These are phyloP conservation scores for Guyanaporus albipodus DNA, from an alignment of 768 basidiomycete species.

Conservation along the genomic window DNA sequence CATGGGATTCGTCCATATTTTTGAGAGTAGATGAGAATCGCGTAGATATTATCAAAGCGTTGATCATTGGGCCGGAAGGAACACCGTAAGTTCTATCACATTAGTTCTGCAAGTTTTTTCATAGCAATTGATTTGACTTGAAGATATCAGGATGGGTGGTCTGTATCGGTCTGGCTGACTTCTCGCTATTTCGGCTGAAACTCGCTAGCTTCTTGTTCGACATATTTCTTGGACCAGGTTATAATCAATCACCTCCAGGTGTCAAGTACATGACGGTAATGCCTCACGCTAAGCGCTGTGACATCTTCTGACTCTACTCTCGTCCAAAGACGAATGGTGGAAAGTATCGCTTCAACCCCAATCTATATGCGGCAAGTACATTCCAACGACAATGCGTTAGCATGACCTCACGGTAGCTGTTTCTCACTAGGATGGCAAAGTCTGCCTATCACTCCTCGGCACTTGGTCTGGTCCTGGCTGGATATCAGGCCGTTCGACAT, in stretches of 20 bases:
- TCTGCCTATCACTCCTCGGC: slow-evolving; percentile 86
- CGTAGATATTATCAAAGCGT: slow-evolving; percentile 88
- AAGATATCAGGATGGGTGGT: slow-evolving; percentile 93
- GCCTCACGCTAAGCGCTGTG: background rate
- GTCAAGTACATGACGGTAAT: slow-evolving; percentile 64
- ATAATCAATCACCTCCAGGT: slow-evolving; percentile 80
- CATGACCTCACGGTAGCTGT: background rate
- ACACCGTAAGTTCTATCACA: slow-evolving; percentile 64
- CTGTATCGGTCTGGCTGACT: slow-evolving; percentile 22
- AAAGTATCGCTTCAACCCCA: slow-evolving; percentile 90
- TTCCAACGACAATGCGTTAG: background rate
- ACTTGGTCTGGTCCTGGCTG: slow-evolving; percentile 95
- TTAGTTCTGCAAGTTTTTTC: background rate
- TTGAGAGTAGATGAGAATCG: slow-evolving; percentile 88
- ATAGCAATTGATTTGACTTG: slow-evolving; percentile 4
- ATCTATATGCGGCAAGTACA: slow-evolving; percentile 76
- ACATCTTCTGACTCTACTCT: slow-evolving; percentile 10
- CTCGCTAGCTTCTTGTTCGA: slow-evolving; percentile 69
- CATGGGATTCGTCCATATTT: slow-evolving; percentile 94
- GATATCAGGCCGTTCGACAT: slow-evolving; percentile 84
- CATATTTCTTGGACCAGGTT: slow-evolving; percentile 86
- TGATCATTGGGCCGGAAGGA: slow-evolving; percentile 89
- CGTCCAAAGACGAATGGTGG: slow-evolving; percentile 71
- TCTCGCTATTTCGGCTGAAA: slow-evolving; percentile 3
- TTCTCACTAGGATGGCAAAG: slow-evolving; percentile 80